Percentiles rank a stretch among this genome's conserved stretches.
Conservation (phyloP, 2,329 filamentous ascomycete genomes). For the Cercospora canescens region DNA sequence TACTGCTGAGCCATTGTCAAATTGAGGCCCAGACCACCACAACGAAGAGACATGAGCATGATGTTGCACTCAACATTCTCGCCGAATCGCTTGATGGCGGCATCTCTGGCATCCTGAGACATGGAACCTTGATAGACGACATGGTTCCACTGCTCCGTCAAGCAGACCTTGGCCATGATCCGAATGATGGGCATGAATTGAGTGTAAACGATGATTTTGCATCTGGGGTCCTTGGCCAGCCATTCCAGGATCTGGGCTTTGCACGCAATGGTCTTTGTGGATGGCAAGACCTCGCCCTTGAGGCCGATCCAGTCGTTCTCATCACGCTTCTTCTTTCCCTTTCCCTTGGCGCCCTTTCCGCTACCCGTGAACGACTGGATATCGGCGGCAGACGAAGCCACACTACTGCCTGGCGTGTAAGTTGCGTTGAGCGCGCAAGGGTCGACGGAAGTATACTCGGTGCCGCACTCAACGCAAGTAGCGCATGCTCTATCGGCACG, state of each 20-base stretch:
- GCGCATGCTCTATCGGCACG: constrained; percentile 24
- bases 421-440: neutral
- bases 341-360: constrained; percentile 5
- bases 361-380: neutral
- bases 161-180: constrained; percentile 54
- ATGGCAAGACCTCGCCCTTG: constrained; percentile 42
- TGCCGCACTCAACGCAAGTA: constrained; percentile 40
- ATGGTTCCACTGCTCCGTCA: constrained; percentile 50
- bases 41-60: constrained; percentile 57
- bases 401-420: neutral
- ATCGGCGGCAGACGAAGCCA: neutral
- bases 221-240: constrained; percentile 44
- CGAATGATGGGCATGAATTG: constrained; percentile 58
- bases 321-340: constrained; percentile 17
- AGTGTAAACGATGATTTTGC: constrained; percentile 60
- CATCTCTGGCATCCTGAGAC: constrained; percentile 44
- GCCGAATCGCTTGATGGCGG: constrained; percentile 50
- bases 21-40: constrained; percentile 60
- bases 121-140: constrained; percentile 55
- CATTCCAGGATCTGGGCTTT: constrained; percentile 50
- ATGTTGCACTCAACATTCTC: constrained; percentile 42
- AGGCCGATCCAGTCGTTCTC: constrained; percentile 41
- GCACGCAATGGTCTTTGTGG: constrained; percentile 48
- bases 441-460: constrained; percentile 22
- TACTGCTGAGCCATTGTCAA: constrained; percentile 53